Evolutionary conservation across 1,284 basidiomycete genomes (phyloP), one percentile per base, ranked within the genome.

Genomic region (Cryptococcus maquisensis): DNA sequence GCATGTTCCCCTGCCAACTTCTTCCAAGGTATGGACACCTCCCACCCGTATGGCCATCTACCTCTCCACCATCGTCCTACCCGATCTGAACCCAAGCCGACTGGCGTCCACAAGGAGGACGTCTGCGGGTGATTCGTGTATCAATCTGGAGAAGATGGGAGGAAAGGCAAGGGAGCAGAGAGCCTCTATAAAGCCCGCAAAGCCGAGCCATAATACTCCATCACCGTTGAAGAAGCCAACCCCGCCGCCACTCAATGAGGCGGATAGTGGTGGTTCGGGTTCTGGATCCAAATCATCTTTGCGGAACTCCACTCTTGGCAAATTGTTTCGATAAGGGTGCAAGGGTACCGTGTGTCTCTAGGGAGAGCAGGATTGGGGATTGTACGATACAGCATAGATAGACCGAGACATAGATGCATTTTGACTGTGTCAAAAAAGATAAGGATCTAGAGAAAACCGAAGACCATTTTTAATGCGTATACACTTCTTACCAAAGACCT

Each of bases 1-100:
- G 7, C 10, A 13, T 52, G 39, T 32, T 32, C 28, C 28, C 10
- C 28, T 1, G 28, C 28, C 28, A 32, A 32, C 28, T 32, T 32
- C 28, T 26, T 32, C 28, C 28, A 32, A 32, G 10, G 28, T 44
- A 44, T 71, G 68, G 64, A 55, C 52, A 16, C 64, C 71, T 0
- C 69, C 71, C 2, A 64, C 64, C 9, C 71, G 69, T 24, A 68
- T 77, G 10, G 59, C 68, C 15, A 72, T 77, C 40, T 77, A 73
- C 49, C 64, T 75, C 1, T 71, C 68, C 13, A 72, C 68, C 9
- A 73, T 75, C 43, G 73, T 75, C 41, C 54, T 77, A 26, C 73
- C 75, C 1, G 75, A 77, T 38, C 63, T 77, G 8, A 59, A 65
- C 21, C 70, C 72, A n/a, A 18, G 28, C 28, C 24, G 35, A 4